Evolutionary conservation across 345 rosid species (phyloP).

Genomic region (Acer saccharum): DNA sequence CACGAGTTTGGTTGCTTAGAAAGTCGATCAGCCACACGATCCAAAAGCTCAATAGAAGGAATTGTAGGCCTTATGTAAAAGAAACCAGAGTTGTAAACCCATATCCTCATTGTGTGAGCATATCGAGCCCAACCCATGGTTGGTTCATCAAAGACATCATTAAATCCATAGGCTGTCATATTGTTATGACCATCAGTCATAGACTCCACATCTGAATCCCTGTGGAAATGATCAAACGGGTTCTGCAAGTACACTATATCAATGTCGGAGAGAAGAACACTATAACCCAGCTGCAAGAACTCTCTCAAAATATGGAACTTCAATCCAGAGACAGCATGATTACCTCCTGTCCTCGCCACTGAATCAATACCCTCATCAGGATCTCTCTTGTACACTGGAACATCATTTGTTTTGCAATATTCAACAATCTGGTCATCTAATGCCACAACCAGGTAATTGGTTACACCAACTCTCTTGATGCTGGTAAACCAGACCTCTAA

Average conservation of each 20-base stretch:
- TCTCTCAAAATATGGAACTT: conserved; percentile 92
- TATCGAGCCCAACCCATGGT: conserved; percentile 98
- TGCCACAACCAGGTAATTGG: conserved; percentile 79
- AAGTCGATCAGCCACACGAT: conserved; percentile 82
- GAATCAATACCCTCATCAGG: conserved; percentile 67
- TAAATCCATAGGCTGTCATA: conserved; percentile 83
- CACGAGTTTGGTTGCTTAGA: conserved; percentile 56
- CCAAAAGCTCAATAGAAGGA: conserved; percentile 84
- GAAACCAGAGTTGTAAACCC: conserved; percentile 99
- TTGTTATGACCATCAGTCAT: conserved; percentile 93
- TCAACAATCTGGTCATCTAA: conserved; percentile 71
- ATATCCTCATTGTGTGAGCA: conserved; percentile 96
- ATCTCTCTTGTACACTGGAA: conserved; percentile 85
- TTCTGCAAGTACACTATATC: conserved; percentile 87
- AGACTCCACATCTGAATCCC: conserved; percentile 95
- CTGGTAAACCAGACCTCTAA: conserved; percentile 83
- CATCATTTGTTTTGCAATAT: conserved; percentile 73
- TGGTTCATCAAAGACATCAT: conserved; percentile 88
- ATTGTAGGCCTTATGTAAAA: conserved; percentile 85
- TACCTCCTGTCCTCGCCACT: conserved; percentile 79
- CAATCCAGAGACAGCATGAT: conserved; percentile 94
- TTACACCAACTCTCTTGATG: conserved; percentile 73
- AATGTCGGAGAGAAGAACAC: conserved; percentile 92
- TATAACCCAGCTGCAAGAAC: conserved; percentile 90
- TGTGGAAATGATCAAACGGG: conserved; percentile 79